Evolutionary conservation across 2,329 filamentous ascomycete species (phyloP).

Genomic region (Scytalidium sp.): DNA sequence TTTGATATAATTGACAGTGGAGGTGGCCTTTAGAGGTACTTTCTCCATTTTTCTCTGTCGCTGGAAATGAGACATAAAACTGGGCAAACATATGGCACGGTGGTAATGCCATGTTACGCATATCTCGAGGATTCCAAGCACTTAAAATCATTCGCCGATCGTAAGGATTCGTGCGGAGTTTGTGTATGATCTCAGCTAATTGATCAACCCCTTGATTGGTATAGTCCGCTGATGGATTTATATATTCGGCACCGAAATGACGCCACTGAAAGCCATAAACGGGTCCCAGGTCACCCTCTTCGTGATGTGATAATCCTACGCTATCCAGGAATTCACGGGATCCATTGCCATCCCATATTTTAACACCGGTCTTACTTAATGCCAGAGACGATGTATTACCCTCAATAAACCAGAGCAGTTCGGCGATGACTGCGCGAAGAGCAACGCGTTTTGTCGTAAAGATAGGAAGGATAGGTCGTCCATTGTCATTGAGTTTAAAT

Average conservation of each 20-base stretch:
- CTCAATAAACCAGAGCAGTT: constrained; percentile 93
- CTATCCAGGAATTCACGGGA: constrained; percentile 86
- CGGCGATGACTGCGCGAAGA: constrained; percentile 80
- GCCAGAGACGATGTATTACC: constrained; percentile 78
- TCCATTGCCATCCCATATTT: constrained; percentile 98
- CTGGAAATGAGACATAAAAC: constrained; percentile 51
- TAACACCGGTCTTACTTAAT: constrained; percentile 76
- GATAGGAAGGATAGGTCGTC: constrained; percentile 73
- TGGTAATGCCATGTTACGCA: constrained; percentile 85
- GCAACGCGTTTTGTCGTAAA: constrained; percentile 98
- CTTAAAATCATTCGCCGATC: constrained; percentile 86
- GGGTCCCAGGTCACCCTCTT: constrained; percentile 85
- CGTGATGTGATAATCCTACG: constrained; percentile 76
- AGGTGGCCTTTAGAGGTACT: constrained; percentile 62
- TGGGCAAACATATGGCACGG: constrained; percentile 98
- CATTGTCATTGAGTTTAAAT: constrained; percentile 69
- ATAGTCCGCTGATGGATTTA: constrained; percentile 78
- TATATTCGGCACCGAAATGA: constrained; percentile 91
- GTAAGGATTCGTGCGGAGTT: constrained; percentile 79
- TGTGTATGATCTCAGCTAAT: constrained; percentile 83
- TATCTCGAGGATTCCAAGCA: constrained; percentile 90
- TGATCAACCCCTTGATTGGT: constrained; percentile 88
- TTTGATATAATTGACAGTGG: constrained; percentile 88
- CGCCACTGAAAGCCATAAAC: constrained; percentile 99
- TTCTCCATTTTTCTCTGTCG: constrained; percentile 27